phyloP scores from a whole-genome alignment of 139 green algal genomes.

The Microglena sp. region DNA sequence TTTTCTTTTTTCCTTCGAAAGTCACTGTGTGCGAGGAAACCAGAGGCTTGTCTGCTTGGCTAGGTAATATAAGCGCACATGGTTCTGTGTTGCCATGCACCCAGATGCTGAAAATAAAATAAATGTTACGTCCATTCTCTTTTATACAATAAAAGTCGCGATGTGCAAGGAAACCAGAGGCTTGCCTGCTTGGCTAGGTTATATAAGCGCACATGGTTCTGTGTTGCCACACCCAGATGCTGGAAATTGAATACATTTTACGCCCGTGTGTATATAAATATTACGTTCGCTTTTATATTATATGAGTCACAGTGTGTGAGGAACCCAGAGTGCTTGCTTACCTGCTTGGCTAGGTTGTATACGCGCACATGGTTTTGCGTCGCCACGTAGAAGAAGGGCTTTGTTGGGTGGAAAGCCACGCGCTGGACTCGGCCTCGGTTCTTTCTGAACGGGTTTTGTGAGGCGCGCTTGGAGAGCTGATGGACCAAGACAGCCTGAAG shows the following conservation, averaged over 20 bases:
- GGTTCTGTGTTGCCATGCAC: background rate
- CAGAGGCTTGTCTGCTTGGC: background rate
- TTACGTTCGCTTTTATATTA: too few relatives aligned
- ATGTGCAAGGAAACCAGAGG: background rate
- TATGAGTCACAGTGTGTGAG: too few relatives aligned
- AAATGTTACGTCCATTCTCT: too few relatives aligned
- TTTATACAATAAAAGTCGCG: too few relatives aligned
- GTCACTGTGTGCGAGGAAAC: too few relatives aligned
- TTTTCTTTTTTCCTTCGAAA: too few relatives aligned
- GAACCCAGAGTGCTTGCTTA: too few relatives aligned
- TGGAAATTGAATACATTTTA: too few relatives aligned
- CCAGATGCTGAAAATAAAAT: too few relatives aligned
- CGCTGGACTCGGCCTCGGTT: constrained; percentile 69
- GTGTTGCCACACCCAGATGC: background rate
- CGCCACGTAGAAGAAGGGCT: constrained; percentile 93
- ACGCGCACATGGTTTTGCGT: constrained; percentile 79
- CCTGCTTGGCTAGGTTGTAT: constrained; percentile 90
- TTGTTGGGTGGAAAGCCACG: constrained; percentile 84
- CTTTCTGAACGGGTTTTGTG: constrained; percentile 91
- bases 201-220: background rate
- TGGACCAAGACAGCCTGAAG: constrained; percentile 85
- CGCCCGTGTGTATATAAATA: too few relatives aligned
- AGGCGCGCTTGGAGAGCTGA: constrained; percentile 70
- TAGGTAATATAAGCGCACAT: background rate
- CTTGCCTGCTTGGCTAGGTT: background rate